Conservation (phyloP, 2,329 filamentous ascomycete genomes). For the Albifimbria verrucaria region DNA sequence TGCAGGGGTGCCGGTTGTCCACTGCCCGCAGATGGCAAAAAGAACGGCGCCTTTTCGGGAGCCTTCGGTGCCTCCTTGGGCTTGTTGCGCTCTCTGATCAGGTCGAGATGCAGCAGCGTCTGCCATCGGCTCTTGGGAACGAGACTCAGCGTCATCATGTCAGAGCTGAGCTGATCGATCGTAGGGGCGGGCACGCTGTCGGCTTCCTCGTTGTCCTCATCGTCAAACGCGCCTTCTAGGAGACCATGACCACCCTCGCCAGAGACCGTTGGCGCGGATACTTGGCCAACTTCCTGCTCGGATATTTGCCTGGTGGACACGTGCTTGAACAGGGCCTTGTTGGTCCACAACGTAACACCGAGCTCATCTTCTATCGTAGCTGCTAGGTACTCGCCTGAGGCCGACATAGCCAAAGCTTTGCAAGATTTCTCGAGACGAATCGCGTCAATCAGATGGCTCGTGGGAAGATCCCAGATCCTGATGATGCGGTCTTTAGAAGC, state of each 20-base stretch:
- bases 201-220: conserved; percentile 48
- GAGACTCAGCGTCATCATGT: conserved; percentile 84
- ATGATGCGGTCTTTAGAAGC: conserved; percentile 77
- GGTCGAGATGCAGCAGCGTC: conserved; percentile 85
- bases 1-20: conserved; percentile 36
- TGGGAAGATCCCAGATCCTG: conserved; percentile 92
- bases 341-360: conserved; percentile 95
- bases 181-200: conserved; percentile 52
- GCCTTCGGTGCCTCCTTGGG: conserved; percentile 87
- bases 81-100: conserved; percentile 92
- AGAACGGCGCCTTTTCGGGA: conserved; percentile 94
- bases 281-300: conserved; percentile 66
- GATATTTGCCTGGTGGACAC: conserved; percentile 82
- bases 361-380: conserved; percentile 78
- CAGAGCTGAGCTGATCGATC: conserved; percentile 74
- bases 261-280: conserved; percentile 70
- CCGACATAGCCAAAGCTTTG: conserved; percentile 82
- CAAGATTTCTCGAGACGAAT: conserved; percentile 78
- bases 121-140: conserved; percentile 93
- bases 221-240: conserved; percentile 72
- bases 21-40: conserved; percentile 67
- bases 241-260: conserved; percentile 77
- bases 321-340: conserved; percentile 85
- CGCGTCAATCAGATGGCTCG: conserved; percentile 90
- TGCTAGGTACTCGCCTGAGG: conserved; percentile 90